Evolutionary conservation across 768 basidiomycete genomes (phyloP), one percentile per base, ranked within the genome.

Genomic region (Boletus pseudo-olivaceus): DNA sequence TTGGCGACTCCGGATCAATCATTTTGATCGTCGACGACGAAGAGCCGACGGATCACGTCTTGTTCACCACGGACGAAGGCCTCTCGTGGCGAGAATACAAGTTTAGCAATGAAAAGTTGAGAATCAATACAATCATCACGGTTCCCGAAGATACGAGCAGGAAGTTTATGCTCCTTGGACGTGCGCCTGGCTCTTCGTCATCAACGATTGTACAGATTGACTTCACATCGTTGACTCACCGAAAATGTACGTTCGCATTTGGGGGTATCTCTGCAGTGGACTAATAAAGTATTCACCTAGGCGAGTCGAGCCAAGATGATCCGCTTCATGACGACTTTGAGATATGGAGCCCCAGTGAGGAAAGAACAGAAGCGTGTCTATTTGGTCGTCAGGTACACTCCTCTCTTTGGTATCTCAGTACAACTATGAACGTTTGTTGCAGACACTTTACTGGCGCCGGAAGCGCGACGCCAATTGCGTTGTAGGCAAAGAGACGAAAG

Each of bases 11-110:
- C 0, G 97, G 97, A 5, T 94, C 95, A 1, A 78, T 99, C 53
- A 78, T 98, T 34, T 76, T 99, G 61, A 87, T 99, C 75, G 93
- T 84, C 41, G 98, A 98, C 70, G 97, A 99, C 69, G 96, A 98
- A 67, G 88, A 88, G 54, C 82, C 94, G 0, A 95, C 91, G 3
- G 90, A 97, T 63, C 87, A 89, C 57, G 80, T 98, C 41, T 69
- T 95, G 58, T 98, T 86, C 73, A 92, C 91, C 52, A 90, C 86
- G 10, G 84, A 99, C 65, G 93, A 98, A 64, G 97, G 97, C 7
- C 62, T 84, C 34, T 80, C 70, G 6, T 99, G 97, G 97, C 78
- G 82, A 49, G 90, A 95, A 69, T 97, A 96, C 72, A 76, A 81
- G 60, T 98, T 98, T 63, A 42, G 69, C 12, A 76, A 83, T 15